Conservation (phyloP, 441 rosid genomes). For the Euphorbia celastroides region DNA sequence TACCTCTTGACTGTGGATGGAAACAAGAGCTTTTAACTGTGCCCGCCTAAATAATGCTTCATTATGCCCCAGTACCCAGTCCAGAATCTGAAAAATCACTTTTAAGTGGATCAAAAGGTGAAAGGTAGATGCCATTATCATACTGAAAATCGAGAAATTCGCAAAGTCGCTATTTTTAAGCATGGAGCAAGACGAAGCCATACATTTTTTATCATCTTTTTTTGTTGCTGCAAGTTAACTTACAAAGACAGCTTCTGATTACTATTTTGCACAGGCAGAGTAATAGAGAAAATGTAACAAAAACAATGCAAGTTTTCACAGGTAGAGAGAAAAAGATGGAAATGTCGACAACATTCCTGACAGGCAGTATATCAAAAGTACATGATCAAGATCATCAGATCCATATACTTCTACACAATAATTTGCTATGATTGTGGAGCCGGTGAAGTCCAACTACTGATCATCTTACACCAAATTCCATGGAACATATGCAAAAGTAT, state of each 20-base stretch:
- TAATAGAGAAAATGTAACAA: neutral
- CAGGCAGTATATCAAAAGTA: neutral
- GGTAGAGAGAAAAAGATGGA: too few relatives aligned
- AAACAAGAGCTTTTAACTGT: slow-evolving; percentile 90
- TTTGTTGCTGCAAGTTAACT: neutral
- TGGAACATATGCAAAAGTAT: neutral
- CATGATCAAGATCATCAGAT: neutral
- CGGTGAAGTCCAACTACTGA: neutral
- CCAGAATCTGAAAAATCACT: slow-evolving; percentile 57
- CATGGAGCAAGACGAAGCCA: neutral
- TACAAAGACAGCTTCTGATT: neutral
- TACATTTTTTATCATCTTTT: neutral
- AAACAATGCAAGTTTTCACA: neutral
- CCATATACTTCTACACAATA: slow-evolving; percentile 2
- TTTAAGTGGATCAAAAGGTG: slow-evolving; percentile 5
- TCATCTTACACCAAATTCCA: neutral
- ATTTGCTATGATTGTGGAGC: neutral
- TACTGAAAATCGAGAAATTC: neutral
- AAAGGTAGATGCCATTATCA: neutral
- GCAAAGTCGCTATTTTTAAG: neutral
- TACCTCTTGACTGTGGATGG: slow-evolving; percentile 95
- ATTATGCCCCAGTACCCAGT: slow-evolving; percentile 81
- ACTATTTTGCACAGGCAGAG: too few relatives aligned
- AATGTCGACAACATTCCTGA: neutral
- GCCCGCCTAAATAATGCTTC: slow-evolving; percentile 92